Percentiles rank a stretch among this genome's conserved stretches.
These are phyloP conservation scores for Fusarium lateritium DNA, from an alignment of 2,329 filamentous ascomycete species.

Conservation along the genomic window DNA sequence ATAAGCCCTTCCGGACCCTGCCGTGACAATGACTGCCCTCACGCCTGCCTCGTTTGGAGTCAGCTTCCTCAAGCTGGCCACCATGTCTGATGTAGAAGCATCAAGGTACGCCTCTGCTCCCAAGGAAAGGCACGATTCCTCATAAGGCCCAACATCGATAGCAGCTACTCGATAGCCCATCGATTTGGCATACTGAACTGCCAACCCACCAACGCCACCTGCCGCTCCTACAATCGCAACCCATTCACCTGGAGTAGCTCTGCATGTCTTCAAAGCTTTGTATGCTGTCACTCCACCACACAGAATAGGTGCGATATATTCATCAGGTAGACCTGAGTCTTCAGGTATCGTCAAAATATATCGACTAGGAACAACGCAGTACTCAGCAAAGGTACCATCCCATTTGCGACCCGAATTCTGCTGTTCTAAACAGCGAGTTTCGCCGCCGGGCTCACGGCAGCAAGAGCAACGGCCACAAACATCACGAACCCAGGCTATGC, in stretches of 20 bases:
- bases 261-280: conserved; percentile 56
- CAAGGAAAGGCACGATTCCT: conserved; percentile 48
- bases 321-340: conserved; percentile 48
- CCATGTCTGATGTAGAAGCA: conserved; percentile 9
- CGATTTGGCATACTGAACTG: conserved; percentile 57
- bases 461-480: conserved; percentile 53
- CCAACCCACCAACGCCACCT: conserved; percentile 58
- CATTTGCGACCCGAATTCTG: conserved; percentile 53
- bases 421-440: conserved; percentile 54
- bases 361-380: conserved; percentile 53
- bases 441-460: conserved; percentile 53
- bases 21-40: conserved; percentile 52
- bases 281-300: conserved; percentile 62
- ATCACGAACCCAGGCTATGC: conserved; percentile 46
- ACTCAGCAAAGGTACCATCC: conserved; percentile 59
- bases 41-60: conserved; percentile 21
- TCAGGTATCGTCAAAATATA: conserved; percentile 53
- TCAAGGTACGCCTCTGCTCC: conserved; percentile 59
- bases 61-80: conserved; percentile 11
- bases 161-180: conserved; percentile 61
- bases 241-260: conserved; percentile 53
- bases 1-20: conserved; percentile 52
- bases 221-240: conserved; percentile 57
- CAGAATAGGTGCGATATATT: conserved; percentile 58
- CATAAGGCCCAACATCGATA: conserved; percentile 54